Base-by-base conservation (phyloP, 805 yeast genomes). In the Blastobotrys robertii region DNA sequence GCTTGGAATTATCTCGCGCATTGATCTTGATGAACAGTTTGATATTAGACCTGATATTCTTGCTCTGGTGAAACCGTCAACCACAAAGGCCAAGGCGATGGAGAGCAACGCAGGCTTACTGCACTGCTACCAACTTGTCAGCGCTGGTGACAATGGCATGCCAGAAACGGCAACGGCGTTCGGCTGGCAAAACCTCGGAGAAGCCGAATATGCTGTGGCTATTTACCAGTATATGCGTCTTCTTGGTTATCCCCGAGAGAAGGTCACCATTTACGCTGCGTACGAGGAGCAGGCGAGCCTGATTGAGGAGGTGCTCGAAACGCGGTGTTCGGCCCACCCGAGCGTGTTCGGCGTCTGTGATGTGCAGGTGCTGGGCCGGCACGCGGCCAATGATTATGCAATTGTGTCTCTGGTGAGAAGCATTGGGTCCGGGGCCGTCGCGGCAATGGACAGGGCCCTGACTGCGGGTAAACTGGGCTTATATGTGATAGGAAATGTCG, bases 181-280 rank as follows among this genome's bases (percentile, higher is more conserved):
- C 35, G 16, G 30, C 28, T 13, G 19, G 56, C 71, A 65, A 33
- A 70, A 70, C 44, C 41, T 66, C n/a, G 64, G 59, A 8, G 76
- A 76, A 48, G 79, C 78, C 0, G 74, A 72, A 46, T 69, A 59
- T 44, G 61, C 69, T 12, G 72, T 72, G 11, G 56, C 61, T 0
- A 46, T 74, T 5, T 74, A 60, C 50, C 67, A 66, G 55, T 74
- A 72, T 44, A 58, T 77, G 68, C 50, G 71, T 4, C 45, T 66
- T 3, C 41, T 67, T 14, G 76, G 74, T 0, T 74, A 73, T 45
- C 63, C 72, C 0, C 33, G 51, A 1, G 46, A 54, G 0, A 52
- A 53, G 14, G 65, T 78, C 13, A 59, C 64, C 13, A 65, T 79
- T 8, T 48, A 69, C 19, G 65, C 75, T 1, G 56, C 64, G 3